Evolutionary conservation across 192 early-diverging fungal species (phyloP).

Genomic region (Dimargaris verticillata): DNA sequence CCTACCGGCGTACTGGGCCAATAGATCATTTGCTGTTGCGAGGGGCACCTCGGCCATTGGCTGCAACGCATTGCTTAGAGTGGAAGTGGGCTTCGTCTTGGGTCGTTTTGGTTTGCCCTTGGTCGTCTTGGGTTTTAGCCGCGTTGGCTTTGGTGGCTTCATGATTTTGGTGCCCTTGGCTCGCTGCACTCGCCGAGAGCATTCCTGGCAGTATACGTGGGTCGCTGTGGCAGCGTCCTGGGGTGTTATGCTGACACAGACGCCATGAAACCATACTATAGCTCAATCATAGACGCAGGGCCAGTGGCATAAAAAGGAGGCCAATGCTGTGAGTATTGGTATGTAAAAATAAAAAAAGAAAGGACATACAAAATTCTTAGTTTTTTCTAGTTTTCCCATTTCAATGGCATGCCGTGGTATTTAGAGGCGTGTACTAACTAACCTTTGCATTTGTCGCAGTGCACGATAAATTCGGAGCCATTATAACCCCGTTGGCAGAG

Average conservation of each 20-base stretch:
- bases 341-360: too few species aligned
- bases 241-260: slow-evolving; percentile 6
- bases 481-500: slow-evolving; percentile 6
- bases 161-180: slow-evolving; percentile 10
- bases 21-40: too few species aligned
- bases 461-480: slow-evolving; percentile 5
- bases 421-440: not conserved
- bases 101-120: too few species aligned
- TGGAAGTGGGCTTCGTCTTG: too few species aligned
- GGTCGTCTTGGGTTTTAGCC: too few species aligned
- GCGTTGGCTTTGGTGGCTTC: not conserved
- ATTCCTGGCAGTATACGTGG: not conserved
- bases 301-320: too few species aligned
- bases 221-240: slow-evolving; percentile 4
- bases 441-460: slow-evolving; percentile 7
- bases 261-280: slow-evolving; percentile 5
- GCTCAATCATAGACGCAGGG: not conserved
- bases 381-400: too few species aligned
- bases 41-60: too few species aligned
- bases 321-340: too few species aligned
- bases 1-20: not conserved
- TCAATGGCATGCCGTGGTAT: not conserved
- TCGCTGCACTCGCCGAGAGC: not conserved
- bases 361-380: too few species aligned
- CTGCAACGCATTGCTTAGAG: too few species aligned